Evolutionary conservation across 176 grass and related monocot genomes (phyloP), one percentile per base, ranked within the genome.

Genomic region (Lolium perenne): DNA sequence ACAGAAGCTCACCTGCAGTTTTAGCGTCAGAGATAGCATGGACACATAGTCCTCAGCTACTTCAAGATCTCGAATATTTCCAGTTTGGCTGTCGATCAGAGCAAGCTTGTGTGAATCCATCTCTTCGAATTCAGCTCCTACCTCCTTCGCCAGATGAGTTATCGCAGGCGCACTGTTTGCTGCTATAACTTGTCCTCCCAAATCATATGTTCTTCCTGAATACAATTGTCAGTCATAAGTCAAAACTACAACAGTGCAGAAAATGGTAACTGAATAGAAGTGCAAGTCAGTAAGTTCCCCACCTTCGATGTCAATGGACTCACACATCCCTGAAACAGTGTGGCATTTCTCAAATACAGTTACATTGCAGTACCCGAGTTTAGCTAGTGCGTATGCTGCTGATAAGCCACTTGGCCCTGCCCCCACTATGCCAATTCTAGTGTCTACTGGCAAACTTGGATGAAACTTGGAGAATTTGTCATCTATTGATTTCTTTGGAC

Each of bases 121-220:
- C 60, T 87, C 92, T 83, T 94, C 92, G 8, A 94, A 94, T 89
- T 94, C 92, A 82, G 87, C 82, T 54, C 87, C 87, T 71, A 94
- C 77, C 89, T 89, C 92, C 78, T 94, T 94, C 76, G 92, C 92
- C 72, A 94, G 74, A 60, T 92, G 92, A 70, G 92, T 87, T 87
- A 94, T 92, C 83, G 75, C 82, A 85, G 92, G 92, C 14, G 92
- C 92, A 87, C 89, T 94, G 67, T 94, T 94, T 94, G 92, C 92
- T 54, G 92, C 92, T 87, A 90, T 94, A 79, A 94, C 92, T 80
- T 94, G 92, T 62, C 92, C 92, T 73, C 92, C 92, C 85, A 94
- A 69, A 82, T 94, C 92, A 85, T 94, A 94, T 35, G 57, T 87
- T 49, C 35, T 89, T 82, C 92, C 92, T 94, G 85, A 26, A 83